Evolutionary conservation across 371 early-diverging fungal species (phyloP).

Genomic region (Mortierella sp.): DNA sequence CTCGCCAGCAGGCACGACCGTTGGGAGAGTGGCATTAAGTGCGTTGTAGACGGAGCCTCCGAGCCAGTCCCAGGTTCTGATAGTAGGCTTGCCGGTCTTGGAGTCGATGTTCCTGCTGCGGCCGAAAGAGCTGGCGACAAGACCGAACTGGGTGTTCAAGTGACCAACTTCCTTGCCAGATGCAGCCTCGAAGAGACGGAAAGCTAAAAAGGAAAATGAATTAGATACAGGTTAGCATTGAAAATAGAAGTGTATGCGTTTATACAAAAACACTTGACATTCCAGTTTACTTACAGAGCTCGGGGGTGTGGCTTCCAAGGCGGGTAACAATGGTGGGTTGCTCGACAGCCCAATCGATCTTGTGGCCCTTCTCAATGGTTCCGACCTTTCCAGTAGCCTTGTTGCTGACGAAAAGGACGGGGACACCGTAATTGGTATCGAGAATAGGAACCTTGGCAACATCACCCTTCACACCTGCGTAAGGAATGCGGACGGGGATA

Average conservation of each 20-base stretch:
- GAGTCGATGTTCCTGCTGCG: slow-evolving; percentile 31
- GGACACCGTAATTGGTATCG: slow-evolving; percentile 30
- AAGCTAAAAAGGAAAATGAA: not conserved
- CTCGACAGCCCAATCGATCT: slow-evolving; percentile 31
- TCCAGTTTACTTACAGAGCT: slow-evolving; percentile 14
- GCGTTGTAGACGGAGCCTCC: slow-evolving; percentile 16
- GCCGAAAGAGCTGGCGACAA: slow-evolving; percentile 14
- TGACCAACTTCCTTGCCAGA: slow-evolving; percentile 29
- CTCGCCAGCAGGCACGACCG: slow-evolving; percentile 27
- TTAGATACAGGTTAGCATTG: not conserved
- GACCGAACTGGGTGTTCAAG: slow-evolving; percentile 26
- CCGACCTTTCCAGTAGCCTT: slow-evolving; percentile 17
- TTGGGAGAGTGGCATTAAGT: slow-evolving; percentile 11
- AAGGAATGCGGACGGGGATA: slow-evolving; percentile 62
- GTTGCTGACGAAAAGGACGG: slow-evolving; percentile 22
- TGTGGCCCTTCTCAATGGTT: slow-evolving; percentile 21
- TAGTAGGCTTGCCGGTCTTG: slow-evolving; percentile 8
- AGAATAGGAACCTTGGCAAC: slow-evolving; percentile 61
- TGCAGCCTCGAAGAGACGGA: slow-evolving; percentile 15
- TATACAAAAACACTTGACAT: too few species aligned
- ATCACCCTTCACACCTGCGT: slow-evolving; percentile 66
- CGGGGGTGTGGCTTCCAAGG: slow-evolving; percentile 51
- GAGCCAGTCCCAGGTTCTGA: slow-evolving; percentile 23
- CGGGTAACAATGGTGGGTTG: slow-evolving; percentile 22
- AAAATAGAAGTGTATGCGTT: not conserved